Percentiles rank a stretch among this genome's conserved stretches.
Evolutionary conservation across 345 rosid species (phyloP).

Genomic region (Eucalyptus polybractea): DNA sequence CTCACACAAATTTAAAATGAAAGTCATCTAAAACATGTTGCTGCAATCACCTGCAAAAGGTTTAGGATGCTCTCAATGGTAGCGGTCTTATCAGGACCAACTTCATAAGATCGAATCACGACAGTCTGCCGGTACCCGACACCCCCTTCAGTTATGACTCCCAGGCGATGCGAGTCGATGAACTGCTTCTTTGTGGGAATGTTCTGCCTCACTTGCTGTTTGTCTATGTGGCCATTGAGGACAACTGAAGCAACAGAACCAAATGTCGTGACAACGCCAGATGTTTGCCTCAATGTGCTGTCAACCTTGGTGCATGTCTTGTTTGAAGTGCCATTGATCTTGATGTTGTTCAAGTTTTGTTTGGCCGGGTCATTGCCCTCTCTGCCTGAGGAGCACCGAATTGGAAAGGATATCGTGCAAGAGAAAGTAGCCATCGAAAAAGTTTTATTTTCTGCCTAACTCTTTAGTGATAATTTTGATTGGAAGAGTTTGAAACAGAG

Average conservation of each 20-base stretch:
- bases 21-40: background rate
- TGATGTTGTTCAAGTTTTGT: conserved; percentile 8
- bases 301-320: conserved; percentile 1
- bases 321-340: conserved; percentile 3
- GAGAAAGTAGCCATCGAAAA: conserved; percentile 8
- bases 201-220: conserved; percentile 29
- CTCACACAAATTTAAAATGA: background rate
- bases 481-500: conserved; percentile 11
- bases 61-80: conserved; percentile 50
- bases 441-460: too few species aligned
- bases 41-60: conserved; percentile 40
- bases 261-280: conserved; percentile 3
- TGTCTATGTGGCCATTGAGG: conserved; percentile 3
- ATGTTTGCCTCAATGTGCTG: background rate
- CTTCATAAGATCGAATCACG: conserved; percentile 56
- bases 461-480: background rate
- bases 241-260: background rate
- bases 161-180: conserved; percentile 52
- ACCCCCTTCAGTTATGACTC: conserved; percentile 36
- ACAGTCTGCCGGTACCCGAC: conserved; percentile 50
- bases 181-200: conserved; percentile 46
- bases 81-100: conserved; percentile 52
- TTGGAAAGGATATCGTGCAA: background rate
- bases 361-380: conserved; percentile 3
- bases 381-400: conserved; percentile 2